Percentiles rank a stretch among this genome's conserved stretches.
These are phyloP conservation scores for Ceratocystis eucalypticola DNA, from an alignment of 2,329 filamentous ascomycete genomes.

Conservation along the genomic window DNA sequence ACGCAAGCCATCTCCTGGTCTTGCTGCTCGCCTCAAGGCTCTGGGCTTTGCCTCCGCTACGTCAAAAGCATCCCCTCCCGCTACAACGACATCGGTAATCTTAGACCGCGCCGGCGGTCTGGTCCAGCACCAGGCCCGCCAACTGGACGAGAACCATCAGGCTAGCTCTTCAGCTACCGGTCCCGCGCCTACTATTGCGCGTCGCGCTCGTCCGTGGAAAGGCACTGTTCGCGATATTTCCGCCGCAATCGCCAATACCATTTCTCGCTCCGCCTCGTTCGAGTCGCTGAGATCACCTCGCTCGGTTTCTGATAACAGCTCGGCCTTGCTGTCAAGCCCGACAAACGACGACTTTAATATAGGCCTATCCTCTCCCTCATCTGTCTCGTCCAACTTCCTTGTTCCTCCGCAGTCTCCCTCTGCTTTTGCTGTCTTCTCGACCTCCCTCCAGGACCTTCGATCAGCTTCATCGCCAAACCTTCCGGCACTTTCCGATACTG, in stretches of 20 bases:
- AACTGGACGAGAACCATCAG: slow-evolving; percentile 54
- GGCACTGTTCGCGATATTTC: slow-evolving; percentile 39
- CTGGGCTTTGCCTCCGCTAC: slow-evolving; percentile 41
- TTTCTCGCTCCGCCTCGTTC: slow-evolving; percentile 14
- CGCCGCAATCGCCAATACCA: slow-evolving; percentile 15
- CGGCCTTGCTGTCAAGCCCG: slow-evolving; percentile 23
- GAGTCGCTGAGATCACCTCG: slow-evolving; percentile 20
- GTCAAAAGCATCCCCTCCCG: slow-evolving; percentile 17
- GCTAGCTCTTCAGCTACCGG: slow-evolving; percentile 36
- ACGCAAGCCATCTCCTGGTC: slow-evolving; percentile 49
- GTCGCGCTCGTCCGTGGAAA: slow-evolving; percentile 60
- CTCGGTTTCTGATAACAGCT: slow-evolving; percentile 19
- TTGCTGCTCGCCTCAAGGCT: slow-evolving; percentile 51
- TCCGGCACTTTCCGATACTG: not conserved
- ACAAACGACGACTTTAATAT: slow-evolving; percentile 20
- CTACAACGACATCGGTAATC: slow-evolving; percentile 22
- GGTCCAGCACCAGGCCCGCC: slow-evolving; percentile 54
- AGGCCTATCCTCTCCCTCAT: slow-evolving; percentile 12
- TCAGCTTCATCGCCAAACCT: not conserved
- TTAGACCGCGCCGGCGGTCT: slow-evolving; percentile 50
- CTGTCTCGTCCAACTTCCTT: slow-evolving; percentile 11
- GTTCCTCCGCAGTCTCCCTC: slow-evolving; percentile 25
- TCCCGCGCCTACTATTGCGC: slow-evolving; percentile 34
- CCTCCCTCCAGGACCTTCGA: slow-evolving; percentile 15
- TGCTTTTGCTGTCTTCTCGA: slow-evolving; percentile 16